Percentiles rank a stretch among this genome's conserved stretches.
These are phyloP conservation scores for Puccinia novopanici DNA, from an alignment of 1,284 basidiomycete genomes.

Conservation along the genomic window DNA sequence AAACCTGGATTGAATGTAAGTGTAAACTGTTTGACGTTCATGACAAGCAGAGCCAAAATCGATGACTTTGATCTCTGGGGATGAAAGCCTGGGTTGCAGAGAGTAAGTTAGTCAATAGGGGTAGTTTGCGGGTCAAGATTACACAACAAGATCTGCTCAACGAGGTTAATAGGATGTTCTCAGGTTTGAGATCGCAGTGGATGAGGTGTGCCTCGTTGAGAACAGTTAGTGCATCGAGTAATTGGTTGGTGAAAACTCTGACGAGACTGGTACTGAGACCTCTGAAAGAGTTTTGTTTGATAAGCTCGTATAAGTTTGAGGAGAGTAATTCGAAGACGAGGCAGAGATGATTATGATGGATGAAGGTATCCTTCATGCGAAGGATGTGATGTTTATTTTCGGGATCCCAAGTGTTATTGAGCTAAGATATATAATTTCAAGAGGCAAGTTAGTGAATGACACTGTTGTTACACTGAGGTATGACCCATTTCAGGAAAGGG, in stretches of 20 bases:
- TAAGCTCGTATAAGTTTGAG: conserved; percentile 97
- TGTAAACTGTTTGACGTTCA: conserved; percentile 97
- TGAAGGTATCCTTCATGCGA: conserved; percentile 91
- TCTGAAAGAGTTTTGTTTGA: conserved; percentile 99
- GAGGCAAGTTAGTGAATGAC: neutral
- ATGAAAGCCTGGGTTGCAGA: conserved; percentile 71
- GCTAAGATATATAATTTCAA: conserved; percentile 63
- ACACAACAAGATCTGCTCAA: conserved; percentile 62
- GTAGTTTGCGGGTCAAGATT: conserved; percentile 39
- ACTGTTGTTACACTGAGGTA: neutral
- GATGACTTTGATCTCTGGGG: conserved; percentile 97
- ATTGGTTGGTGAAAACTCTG: conserved; percentile 93
- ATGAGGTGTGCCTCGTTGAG: conserved; percentile 93
- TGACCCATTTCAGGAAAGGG: neutral
- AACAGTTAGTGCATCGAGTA: conserved; percentile 86
- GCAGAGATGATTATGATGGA: conserved; percentile 92
- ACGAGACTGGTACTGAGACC: conserved; percentile 94
- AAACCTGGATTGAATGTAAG: conserved; percentile 98
- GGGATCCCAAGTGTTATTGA: conserved; percentile 89
- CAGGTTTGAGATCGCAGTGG: conserved; percentile 97
- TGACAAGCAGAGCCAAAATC: conserved; percentile 99
- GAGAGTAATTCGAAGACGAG: conserved; percentile 96
- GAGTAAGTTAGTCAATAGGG: neutral
- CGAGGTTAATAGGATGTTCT: conserved; percentile 93
- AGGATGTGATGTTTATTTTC: conserved; percentile 95